Base-by-base conservation (phyloP, 2,329 filamentous ascomycete genomes). In the Aspergillus thermomutatus region DNA sequence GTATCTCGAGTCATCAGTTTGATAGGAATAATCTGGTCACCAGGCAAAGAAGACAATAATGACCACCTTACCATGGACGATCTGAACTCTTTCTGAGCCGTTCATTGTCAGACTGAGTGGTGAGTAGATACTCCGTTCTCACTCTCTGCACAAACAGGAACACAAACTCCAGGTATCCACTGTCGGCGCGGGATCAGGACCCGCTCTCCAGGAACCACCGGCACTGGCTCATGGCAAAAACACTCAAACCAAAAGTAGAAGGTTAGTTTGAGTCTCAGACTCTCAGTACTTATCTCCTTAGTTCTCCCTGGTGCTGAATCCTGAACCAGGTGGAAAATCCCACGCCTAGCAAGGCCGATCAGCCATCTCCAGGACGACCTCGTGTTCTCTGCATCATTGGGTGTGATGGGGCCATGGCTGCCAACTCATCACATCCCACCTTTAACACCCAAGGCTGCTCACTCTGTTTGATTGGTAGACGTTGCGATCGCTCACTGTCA, bases 351-450 rank as follows among this genome's bases (percentile, higher is more conserved):
- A 31, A 37, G 31, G 31, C 31, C 31, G 31, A 37, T 37, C 31
- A 17, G 31, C 31, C 31, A 37, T 37, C 40, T 45, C 52, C 52
- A 28, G 55, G 55, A 54, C 55, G 52, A 57, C 55, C 50, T 55
- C 41, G 48, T 52, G 41, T 31, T 28, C n/a, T 34, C 46, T 43
- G 48, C 49, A 41, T 55, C 48, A 46, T 50, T 58, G 40, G 53
- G 51, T 57, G 28, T 52, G 52, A 46, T 52, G 31, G 31, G 4
- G 17, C 31, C 31, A 17, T 17, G 50, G 34, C 62, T 60, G 62
- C 62, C 62, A 64, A 60, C 62, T 58, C 62, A 64, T 64, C 62
- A 59, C 54, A 56, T 48, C 52, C 49, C 53, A 57, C 48, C 52
- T 50, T 56, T 50, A 25, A 21, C 37, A 48, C 52, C 28, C 14